Percentiles rank a stretch among this genome's conserved stretches.
phyloP scores from a whole-genome alignment of 768 basidiomycete species.

The Termitomyces bulborhizus region DNA sequence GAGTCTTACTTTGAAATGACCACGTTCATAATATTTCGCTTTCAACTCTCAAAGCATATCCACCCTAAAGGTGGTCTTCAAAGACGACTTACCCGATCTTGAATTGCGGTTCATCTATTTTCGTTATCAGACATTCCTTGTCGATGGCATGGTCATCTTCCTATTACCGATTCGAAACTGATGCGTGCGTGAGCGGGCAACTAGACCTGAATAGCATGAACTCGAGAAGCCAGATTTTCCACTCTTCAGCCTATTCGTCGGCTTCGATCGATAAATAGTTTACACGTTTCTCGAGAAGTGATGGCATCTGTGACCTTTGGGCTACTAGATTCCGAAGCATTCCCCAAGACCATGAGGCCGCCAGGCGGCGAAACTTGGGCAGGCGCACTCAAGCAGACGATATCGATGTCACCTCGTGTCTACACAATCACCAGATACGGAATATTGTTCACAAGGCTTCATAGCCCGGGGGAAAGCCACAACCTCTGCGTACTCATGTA shows the following conservation, averaged over 20 bases:
- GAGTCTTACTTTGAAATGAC: neutral
- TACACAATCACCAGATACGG: neutral
- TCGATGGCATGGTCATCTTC: neutral
- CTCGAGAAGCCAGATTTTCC: neutral
- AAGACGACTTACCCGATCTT: neutral
- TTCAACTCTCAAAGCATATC: neutral
- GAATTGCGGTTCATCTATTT: neutral
- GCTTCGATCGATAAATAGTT: constrained; percentile 3
- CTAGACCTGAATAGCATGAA: neutral
- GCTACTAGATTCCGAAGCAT: neutral
- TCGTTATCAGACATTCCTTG: constrained; percentile 7
- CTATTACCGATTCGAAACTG: neutral
- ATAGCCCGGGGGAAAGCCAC: neutral
- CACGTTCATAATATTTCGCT: neutral
- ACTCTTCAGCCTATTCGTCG: neutral
- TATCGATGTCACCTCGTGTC: neutral
- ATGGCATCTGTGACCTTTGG: neutral
- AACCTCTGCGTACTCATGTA: neutral
- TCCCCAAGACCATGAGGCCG: neutral
- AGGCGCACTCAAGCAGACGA: neutral
- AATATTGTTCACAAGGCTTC: neutral
- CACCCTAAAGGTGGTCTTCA: neutral
- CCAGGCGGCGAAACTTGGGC: neutral
- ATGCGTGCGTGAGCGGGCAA: neutral
- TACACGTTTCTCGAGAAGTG: neutral